A percentile compares a stretch with the other conserved stretches of the same genome.
Conservation (phyloP, 805 yeast genomes). For the Cyberlindnera mycetangii region DNA sequence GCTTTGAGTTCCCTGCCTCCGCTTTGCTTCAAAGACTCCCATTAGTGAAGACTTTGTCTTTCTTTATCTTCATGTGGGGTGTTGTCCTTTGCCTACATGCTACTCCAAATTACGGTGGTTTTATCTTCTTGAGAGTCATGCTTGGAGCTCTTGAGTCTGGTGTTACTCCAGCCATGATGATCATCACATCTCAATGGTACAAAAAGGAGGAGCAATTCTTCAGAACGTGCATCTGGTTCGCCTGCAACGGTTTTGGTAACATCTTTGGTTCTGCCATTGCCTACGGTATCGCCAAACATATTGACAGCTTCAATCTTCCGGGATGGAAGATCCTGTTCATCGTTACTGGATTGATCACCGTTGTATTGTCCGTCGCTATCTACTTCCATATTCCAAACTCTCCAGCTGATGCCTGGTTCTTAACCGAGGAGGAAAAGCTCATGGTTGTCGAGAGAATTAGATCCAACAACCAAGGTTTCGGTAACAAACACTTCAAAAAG, state of each 20-base stretch:
- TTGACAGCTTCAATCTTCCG: conserved; percentile 35
- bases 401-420: conserved; percentile 49
- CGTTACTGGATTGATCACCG: conserved; percentile 57
- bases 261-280: conserved; percentile 51
- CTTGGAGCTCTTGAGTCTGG: conserved; percentile 51
- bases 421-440: conserved; percentile 43
- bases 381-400: conserved; percentile 51
- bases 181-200: conserved; percentile 58
- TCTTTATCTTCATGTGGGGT: conserved; percentile 60
- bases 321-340: conserved; percentile 63
- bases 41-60: conserved; percentile 46
- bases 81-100: conserved; percentile 46
- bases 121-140: conserved; percentile 44
- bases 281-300: conserved; percentile 44
- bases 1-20: conserved; percentile 49
- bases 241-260: conserved; percentile 43
- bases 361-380: conserved; percentile 46
- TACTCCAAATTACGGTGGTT: conserved; percentile 34
- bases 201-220: conserved; percentile 42
- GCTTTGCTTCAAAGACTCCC: conserved; percentile 52
- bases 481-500: conserved; percentile 51
- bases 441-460: conserved; percentile 52
- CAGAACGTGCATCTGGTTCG: conserved; percentile 43
- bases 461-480: conserved; percentile 54
- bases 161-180: conserved; percentile 54